Evolutionary conservation across 2,329 filamentous ascomycete genomes (phyloP), one percentile per base, ranked within the genome.

Genomic region (Penicillium hesseltinei): DNA sequence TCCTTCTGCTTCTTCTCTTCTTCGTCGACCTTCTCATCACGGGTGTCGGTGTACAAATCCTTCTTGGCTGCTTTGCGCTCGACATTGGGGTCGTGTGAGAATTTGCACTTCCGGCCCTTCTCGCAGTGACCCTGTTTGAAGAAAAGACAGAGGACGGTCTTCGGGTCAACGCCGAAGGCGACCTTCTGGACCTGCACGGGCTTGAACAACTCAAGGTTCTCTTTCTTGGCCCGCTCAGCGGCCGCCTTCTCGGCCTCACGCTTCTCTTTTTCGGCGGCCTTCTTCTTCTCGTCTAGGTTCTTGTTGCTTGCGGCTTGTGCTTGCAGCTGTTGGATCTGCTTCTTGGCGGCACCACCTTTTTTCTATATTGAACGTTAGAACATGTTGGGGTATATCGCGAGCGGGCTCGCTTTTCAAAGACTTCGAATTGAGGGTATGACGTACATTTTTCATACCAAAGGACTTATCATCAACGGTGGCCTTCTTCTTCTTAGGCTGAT

Each of bases 51-150:
- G 77, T 99, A 99, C 62, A 99, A 75, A 74, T 91, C 91, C 79
- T 83, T 92, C 84, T 99, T 99, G 72, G 92, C 89, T 8, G 88
- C 87, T 82, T 96, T 97, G 65, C 94, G 87, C 78, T 96, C 94
- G 39, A 97, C 81, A 33, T 90, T 85, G 60, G 92, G 78, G 72
- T 99, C 93, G 78, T 99, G 94, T 51, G 90, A 89, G 78, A 99
- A 99, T 79, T 97, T 99, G 84, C 94, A 99, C 80, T 96, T 97
- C 75, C 85, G 90, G 57, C 91, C 94, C 83, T 99, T 99, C 66
- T 99, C 94, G 72, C 94, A 99, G 71, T 91, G 88, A 35, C 94
- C 94, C 77, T 97, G 96, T 77, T 97, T 97, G 84, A 85, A 97
- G 76, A 97, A 99, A 60, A 96, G 88, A 74, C 94, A 99, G 27